A percentile compares a stretch with the other conserved stretches of the same genome.
These are phyloP conservation scores for Leishmania tropica DNA, from an alignment of 208 protist species.

Conservation along the genomic window DNA sequence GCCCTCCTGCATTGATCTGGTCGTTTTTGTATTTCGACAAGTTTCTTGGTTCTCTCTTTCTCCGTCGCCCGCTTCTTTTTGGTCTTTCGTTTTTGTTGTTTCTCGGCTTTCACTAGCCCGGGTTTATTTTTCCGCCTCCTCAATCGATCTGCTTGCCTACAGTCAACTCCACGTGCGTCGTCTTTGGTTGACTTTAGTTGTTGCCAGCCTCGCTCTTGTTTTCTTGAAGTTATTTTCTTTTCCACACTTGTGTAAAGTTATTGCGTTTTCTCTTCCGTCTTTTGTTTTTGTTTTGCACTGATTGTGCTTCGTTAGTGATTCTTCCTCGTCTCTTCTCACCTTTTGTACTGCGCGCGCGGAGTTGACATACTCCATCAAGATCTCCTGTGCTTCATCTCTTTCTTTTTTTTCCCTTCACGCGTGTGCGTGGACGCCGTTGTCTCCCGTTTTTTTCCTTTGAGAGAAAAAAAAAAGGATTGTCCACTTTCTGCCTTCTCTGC, in stretches of 20 bases:
- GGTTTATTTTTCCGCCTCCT: neutral
- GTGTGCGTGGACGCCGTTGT: neutral
- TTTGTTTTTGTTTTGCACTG: neutral
- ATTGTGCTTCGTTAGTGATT: neutral
- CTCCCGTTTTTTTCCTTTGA: neutral
- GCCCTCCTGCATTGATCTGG: neutral
- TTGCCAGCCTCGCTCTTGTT: neutral
- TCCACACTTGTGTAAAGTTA: neutral
- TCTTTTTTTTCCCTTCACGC: neutral
- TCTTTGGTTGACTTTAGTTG: neutral
- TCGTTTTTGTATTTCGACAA: neutral
- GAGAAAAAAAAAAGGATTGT: neutral
- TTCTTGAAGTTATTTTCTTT: neutral
- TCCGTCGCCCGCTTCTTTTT: neutral
- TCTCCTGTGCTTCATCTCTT: neutral
- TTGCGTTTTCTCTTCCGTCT: neutral
- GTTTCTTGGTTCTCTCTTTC: neutral
- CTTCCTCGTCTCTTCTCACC: neutral
- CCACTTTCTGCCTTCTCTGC: neutral
- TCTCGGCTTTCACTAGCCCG: neutral
- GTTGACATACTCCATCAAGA: neutral
- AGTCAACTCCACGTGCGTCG: neutral
- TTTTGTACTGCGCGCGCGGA: neutral
- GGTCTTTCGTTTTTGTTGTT: neutral
- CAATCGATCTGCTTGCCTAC: slow-evolving; percentile 2